Base-by-base conservation (phyloP, 768 basidiomycete species). In the Lentinula detonsa region DNA sequence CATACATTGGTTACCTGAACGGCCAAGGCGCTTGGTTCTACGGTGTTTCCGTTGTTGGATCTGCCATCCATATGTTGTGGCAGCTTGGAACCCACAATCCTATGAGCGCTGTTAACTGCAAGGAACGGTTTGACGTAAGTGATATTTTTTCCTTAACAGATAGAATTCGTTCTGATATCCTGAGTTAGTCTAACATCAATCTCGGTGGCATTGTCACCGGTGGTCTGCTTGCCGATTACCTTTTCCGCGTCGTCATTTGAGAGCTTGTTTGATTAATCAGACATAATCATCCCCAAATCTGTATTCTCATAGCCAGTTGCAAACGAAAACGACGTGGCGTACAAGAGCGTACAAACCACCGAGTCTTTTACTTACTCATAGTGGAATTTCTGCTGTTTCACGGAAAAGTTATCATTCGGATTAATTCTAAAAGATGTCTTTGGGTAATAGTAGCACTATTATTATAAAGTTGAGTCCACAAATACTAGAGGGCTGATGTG, bases 1-100 rank as follows among this genome's bases (percentile, higher is more conserved):
- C 66, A 11, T 21, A 65, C 43, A 69, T 70, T 6, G 73, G 72
- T 4, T 28, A 69, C 37, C 59, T 71, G 48, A 73, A 73, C 57
- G 35, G 48, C 10, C 70, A 71, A n/a, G 62, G 67, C 1, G 51
- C 59, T 39, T 52, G 58, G 10, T 70, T 56, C 60, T 70, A 59
- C 43, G 31, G 64, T 33, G 7, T 66, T 28, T 64, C 62, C 34
- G 60, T 67, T 45, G 57, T 55, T 18, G 67, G 67, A 11, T 62
- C 62, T 16, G 57, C 60, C 2, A 18, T 62, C 4, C 65, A 70
- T 63, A 57, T 68, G 13, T 51, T 59, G 3, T 63, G 61, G 52
- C 66, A 67, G 53, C 58, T 68, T 33, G 60, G 55, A 18, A 61
- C 64, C 4, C 60, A 66, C 15, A 57, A 69, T 55, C 57, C 63